Percentiles rank a stretch among this genome's conserved stretches.
Evolutionary conservation across 2,329 filamentous ascomycete genomes (phyloP).

Genomic region (Didymella glomerata): DNA sequence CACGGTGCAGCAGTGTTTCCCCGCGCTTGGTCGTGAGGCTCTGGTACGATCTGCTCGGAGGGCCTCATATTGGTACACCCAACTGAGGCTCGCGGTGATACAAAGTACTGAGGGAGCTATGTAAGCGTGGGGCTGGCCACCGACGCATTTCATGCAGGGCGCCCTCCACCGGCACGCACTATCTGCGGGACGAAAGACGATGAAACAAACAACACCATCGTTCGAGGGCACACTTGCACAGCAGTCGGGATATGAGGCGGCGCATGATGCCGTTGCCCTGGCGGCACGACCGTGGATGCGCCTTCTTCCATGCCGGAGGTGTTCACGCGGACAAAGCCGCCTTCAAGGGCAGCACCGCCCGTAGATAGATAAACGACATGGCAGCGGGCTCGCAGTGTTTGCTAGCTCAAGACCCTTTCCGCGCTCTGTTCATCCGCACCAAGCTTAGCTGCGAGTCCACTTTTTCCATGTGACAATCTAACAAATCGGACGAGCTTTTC

Average conservation of each 20-base stretch:
- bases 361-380: neutral
- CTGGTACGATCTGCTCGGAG: slow-evolving; percentile 5
- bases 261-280: slow-evolving; percentile 17
- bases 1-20: slow-evolving; percentile 1
- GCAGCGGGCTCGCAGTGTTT: neutral
- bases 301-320: slow-evolving; percentile 17
- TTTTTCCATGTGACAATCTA: slow-evolving; percentile 20
- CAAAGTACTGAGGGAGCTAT: slow-evolving; percentile 4
- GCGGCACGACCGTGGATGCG: slow-evolving; percentile 6
- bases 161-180: slow-evolving; percentile 17
- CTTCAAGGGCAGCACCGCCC: slow-evolving; percentile 3
- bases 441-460: slow-evolving; percentile 1
- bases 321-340: slow-evolving; percentile 15
- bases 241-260: slow-evolving; percentile 1
- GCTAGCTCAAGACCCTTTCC: slow-evolving; percentile 6
- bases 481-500: slow-evolving; percentile 21
- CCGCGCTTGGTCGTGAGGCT: slow-evolving; percentile 13
- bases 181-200: slow-evolving; percentile 18
- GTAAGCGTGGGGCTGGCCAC: slow-evolving; percentile 22
- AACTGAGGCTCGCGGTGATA: slow-evolving; percentile 8
- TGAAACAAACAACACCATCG: slow-evolving; percentile 15
- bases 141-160: slow-evolving; percentile 29
- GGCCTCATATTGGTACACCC: slow-evolving; percentile 1
- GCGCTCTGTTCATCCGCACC: slow-evolving; percentile 9
- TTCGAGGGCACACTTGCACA: slow-evolving; percentile 4